Base-by-base conservation (phyloP, 768 basidiomycete genomes). In the Lentinula detonsa region DNA sequence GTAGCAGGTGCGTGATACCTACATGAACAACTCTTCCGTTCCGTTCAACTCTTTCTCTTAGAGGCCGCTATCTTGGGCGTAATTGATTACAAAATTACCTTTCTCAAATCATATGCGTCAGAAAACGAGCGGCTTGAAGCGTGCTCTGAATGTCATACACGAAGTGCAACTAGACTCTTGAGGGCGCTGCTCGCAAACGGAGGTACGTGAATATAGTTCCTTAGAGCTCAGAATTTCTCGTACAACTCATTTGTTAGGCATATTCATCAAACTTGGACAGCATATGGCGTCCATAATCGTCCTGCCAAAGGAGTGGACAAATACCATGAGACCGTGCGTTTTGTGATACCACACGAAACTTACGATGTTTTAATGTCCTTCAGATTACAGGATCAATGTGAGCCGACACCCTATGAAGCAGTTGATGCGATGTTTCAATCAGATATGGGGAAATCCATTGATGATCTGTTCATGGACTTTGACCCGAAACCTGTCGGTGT, bases 181-280 rank as follows among this genome's bases (percentile, higher is more conserved):
- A 82, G 81, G 63, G 93, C 93, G n/a, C 77, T 98, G 49, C 79
- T 95, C 57, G 87, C 86, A 5, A 97, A 98, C 67, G 94, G 95
- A 78, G 90, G 92, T 86, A 52, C 59, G 81, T 71, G 31, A 39
- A 39, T 37, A 5, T 39, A 40, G 4, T 54, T 40, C n/a, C 15
- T 8, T 21, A n/a, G 11, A n/a, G 37, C 31, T 34, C 28, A 13
- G 9, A 16, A 37, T 23, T 21, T 39, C 11, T 35, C 21, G 35
- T 37, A 16, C 34, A n/a, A 39, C 8, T 46, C 65, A 28, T 43
- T 5, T 59, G 13, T 62, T 61, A 87, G 90, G 90, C 16, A 83
- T 94, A 23, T 93, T 91, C 71, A 91, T 95, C 67, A 93, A 94
- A 70, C 72, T 93, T 67, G 97, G 95, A 2, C 96, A 99, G 65